These are phyloP conservation scores for Ophiosphaerella herpotricha DNA, from an alignment of 2,329 filamentous ascomycete genomes.

Conservation along the genomic window DNA sequence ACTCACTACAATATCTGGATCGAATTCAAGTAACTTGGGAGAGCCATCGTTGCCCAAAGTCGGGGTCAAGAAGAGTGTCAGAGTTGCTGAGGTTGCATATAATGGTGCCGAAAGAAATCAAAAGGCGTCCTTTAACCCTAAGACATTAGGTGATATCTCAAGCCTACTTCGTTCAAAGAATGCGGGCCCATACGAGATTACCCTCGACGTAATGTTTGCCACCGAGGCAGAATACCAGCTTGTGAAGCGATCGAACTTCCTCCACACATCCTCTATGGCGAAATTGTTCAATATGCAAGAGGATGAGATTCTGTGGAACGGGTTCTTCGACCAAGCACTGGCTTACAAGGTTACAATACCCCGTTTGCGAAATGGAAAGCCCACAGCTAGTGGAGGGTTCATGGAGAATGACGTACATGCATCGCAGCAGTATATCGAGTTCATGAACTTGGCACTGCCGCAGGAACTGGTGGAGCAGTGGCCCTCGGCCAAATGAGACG, in stretches of 20 bases:
- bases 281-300: slow-evolving; percentile 13
- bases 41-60: not conserved
- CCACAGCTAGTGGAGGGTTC: slow-evolving; percentile 18
- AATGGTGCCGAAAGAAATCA: not conserved
- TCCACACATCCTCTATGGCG: slow-evolving; percentile 16
- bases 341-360: slow-evolving; percentile 32
- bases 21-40: not conserved
- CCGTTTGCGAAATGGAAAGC: slow-evolving; percentile 16
- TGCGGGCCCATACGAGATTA: slow-evolving; percentile 58
- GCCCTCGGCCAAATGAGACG: not conserved
- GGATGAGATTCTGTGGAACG: slow-evolving; percentile 23
- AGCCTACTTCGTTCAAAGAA: slow-evolving; percentile 50
- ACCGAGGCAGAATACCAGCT: slow-evolving; percentile 37
- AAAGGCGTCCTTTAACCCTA: slow-evolving; percentile 1
- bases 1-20: slow-evolving; percentile 6
- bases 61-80: not conserved
- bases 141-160: slow-evolving; percentile 21
- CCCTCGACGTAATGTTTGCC: slow-evolving; percentile 58
- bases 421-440: slow-evolving; percentile 21
- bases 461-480: slow-evolving; percentile 7
- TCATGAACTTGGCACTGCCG: slow-evolving; percentile 19
- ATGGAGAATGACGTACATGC: slow-evolving; percentile 29
- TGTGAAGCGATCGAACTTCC: slow-evolving; percentile 32
- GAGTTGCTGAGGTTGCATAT: not conserved
- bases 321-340: slow-evolving; percentile 30